Conservation (phyloP, 2,329 filamentous ascomycete genomes). For the Ascomycota sp. region DNA sequence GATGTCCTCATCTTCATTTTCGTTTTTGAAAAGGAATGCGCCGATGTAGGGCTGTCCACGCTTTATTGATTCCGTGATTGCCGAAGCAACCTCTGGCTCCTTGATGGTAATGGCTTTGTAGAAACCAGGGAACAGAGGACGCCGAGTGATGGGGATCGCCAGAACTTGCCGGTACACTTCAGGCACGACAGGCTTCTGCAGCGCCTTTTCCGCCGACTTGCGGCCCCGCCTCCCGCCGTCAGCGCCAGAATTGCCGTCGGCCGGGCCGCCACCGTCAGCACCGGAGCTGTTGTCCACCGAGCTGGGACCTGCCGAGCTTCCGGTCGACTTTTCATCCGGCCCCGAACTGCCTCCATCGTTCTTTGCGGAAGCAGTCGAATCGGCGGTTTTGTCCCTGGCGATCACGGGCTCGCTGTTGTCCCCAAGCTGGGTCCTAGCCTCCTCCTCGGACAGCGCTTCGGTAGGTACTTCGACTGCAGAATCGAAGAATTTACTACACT, state of each 20-base stretch:
- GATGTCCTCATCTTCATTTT: slow-evolving; percentile 79
- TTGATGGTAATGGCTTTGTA: slow-evolving; percentile 97
- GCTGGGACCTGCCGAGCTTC: slow-evolving; percentile 34
- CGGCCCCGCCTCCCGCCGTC: slow-evolving; percentile 53
- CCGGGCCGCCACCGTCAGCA: no score
- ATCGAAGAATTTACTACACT: slow-evolving; percentile 29
- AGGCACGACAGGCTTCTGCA: slow-evolving; percentile 76
- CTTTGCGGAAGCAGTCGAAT: slow-evolving; percentile 24
- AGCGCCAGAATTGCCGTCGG: slow-evolving; percentile 32
- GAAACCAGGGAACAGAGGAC: slow-evolving; percentile 89
- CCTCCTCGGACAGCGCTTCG: slow-evolving; percentile 31
- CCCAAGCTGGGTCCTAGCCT: slow-evolving; percentile 28
- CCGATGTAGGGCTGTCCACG: slow-evolving; percentile 93
- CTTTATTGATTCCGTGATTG: slow-evolving; percentile 93
- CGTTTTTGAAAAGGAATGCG: slow-evolving; percentile 92
- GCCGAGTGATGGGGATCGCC: slow-evolving; percentile 85
- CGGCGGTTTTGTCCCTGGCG: slow-evolving; percentile 24
- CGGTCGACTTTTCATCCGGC: slow-evolving; percentile 30
- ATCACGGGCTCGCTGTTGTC: slow-evolving; percentile 24
- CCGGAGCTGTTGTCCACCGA: no score
- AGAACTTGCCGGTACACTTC: slow-evolving; percentile 96
- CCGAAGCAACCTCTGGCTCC: slow-evolving; percentile 74
- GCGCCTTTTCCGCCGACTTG: slow-evolving; percentile 50
- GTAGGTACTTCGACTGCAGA: slow-evolving; percentile 17
- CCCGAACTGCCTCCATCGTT: slow-evolving; percentile 15